Percentiles rank a stretch among this genome's conserved stretches.
phyloP scores from a whole-genome alignment of 1,139 yeast species.

The Arxiozyma bovina region DNA sequence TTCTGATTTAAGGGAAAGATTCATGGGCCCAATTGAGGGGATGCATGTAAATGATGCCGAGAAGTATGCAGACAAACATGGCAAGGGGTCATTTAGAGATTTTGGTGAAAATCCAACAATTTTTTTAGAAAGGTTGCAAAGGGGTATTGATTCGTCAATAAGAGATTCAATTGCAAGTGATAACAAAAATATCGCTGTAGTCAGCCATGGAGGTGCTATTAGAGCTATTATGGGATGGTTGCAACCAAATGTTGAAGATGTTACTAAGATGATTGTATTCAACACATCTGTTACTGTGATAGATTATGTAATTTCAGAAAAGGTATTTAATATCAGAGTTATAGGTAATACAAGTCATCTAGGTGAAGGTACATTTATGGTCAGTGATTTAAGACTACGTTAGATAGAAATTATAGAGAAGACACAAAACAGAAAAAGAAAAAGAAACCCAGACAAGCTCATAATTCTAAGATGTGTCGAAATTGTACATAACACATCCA shows the following conservation, averaged over 20 bases:
- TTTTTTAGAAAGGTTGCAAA: conserved; percentile 43
- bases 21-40: conserved; percentile 77
- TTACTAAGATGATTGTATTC: conserved; percentile 45
- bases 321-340: conserved; percentile 38
- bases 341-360: conserved; percentile 60
- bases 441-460: no score
- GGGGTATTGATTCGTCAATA: conserved; percentile 41
- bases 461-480: background rate
- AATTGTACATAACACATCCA: no score
- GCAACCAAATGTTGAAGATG: conserved; percentile 32
- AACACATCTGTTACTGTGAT: conserved; percentile 66
- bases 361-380: conserved; percentile 46
- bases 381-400: conserved; percentile 41
- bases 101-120: conserved; percentile 47
- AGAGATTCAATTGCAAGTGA: conserved; percentile 31
- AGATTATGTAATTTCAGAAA: conserved; percentile 39
- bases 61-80: conserved; percentile 41
- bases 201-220: conserved; percentile 86
- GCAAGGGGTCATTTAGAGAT: conserved; percentile 37
- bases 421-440: no score
- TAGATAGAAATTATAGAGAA: conserved; percentile 11
- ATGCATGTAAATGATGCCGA: conserved; percentile 62
- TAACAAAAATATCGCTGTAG: conserved; percentile 46
- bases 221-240: conserved; percentile 43
- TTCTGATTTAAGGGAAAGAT: conserved; percentile 55